Conservation (phyloP, 768 basidiomycete species). For the Suillus hirtellus region DNA sequence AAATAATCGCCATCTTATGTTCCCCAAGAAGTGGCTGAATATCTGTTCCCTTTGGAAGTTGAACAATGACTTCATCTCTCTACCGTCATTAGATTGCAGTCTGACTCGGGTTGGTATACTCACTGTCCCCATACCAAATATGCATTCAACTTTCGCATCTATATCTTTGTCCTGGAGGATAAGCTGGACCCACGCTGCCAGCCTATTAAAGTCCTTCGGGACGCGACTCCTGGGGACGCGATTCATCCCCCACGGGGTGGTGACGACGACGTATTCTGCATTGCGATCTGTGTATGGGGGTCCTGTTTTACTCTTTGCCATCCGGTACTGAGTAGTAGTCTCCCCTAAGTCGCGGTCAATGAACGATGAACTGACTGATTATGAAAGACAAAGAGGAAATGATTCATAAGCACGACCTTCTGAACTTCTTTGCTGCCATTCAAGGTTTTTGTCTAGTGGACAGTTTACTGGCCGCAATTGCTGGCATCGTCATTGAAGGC, state of each 20-base stretch:
- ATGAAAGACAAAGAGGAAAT: background rate
- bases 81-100: constrained; percentile 7
- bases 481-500: background rate
- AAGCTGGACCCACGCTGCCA: constrained; percentile 28
- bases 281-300: constrained; percentile 29
- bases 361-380: background rate
- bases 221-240: constrained; percentile 11
- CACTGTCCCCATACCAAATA: constrained; percentile 32
- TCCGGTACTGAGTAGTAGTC: background rate
- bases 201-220: constrained; percentile 20
- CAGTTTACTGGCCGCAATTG: background rate
- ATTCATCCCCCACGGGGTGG: constrained; percentile 26
- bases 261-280: constrained; percentile 26
- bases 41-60: constrained; percentile 24
- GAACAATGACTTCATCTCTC: constrained; percentile 32
- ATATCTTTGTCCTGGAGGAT: constrained; percentile 20
- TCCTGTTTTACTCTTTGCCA: constrained; percentile 23
- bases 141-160: constrained; percentile 21
- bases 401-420: background rate
- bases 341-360: background rate
- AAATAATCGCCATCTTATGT: constrained; percentile 25
- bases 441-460: background rate
- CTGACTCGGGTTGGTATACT: constrained; percentile 17
- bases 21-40: constrained; percentile 30
- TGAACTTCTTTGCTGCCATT: background rate